Percentiles rank a stretch among this genome's conserved stretches.
Evolutionary conservation across 208 protist species (phyloP).

Genomic region (Zelonia costaricensis): DNA sequence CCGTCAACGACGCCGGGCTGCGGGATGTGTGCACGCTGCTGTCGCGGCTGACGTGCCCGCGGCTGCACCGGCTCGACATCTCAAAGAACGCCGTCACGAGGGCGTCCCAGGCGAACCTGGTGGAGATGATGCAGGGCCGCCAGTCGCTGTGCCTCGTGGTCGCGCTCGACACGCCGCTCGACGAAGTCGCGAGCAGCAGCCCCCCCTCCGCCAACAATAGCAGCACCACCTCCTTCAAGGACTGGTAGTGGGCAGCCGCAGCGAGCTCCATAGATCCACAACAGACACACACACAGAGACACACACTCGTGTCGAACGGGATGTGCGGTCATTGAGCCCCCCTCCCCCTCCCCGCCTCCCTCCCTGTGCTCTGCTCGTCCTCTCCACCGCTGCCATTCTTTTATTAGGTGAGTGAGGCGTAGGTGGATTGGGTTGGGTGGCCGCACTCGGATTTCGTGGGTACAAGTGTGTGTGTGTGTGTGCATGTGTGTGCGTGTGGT

Average conservation of each 20-base stretch:
- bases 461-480: constrained; percentile 5
- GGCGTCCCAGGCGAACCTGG: constrained; percentile 19
- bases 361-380: background rate
- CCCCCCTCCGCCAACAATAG: background rate
- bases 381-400: background rate
- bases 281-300: no score
- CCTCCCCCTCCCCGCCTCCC: background rate
- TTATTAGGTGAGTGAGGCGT: constrained; percentile 7
- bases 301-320: no score
- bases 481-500: background rate
- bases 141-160: constrained; percentile 48
- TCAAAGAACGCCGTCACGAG: constrained; percentile 57
- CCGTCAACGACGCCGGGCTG: constrained; percentile 55
- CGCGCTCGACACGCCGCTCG: constrained; percentile 49
- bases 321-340: no score
- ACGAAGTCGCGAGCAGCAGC: constrained; percentile 19
- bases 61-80: constrained; percentile 44
- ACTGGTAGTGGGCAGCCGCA: background rate
- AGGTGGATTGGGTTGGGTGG: background rate
- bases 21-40: constrained; percentile 40
- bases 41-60: constrained; percentile 29
- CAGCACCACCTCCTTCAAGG: constrained; percentile 5
- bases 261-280: no score
- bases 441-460: background rate
- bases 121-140: constrained; percentile 37